phyloP scores from a whole-genome alignment of 805 yeast genomes.

The Lipomyces mesembrius region DNA sequence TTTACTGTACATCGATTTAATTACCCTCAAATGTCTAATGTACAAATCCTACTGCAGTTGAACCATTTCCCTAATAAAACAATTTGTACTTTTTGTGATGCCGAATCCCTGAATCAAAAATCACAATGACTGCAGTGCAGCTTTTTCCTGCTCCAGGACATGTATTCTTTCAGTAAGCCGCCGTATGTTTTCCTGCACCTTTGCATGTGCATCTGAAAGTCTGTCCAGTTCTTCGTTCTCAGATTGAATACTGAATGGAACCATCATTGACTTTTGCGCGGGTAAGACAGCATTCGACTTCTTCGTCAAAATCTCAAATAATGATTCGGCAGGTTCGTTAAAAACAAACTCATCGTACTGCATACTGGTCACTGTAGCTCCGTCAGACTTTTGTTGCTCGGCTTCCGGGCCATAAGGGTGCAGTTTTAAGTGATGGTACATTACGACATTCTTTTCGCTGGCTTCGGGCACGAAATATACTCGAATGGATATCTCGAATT shows the following conservation, averaged over 20 bases:
- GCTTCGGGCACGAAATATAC: constrained; percentile 85
- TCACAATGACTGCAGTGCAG: not conserved
- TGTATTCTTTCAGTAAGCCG: constrained; percentile 49
- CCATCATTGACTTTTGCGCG: constrained; percentile 46
- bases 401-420: constrained; percentile 72
- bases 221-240: constrained; percentile 70
- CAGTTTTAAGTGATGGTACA: constrained; percentile 86
- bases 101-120: too few relatives aligned
- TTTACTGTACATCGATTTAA: not conserved
- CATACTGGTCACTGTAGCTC: constrained; percentile 57
- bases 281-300: constrained; percentile 57
- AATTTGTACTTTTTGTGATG: not conserved
- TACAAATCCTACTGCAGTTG: not conserved
- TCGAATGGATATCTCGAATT: constrained; percentile 88
- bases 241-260: constrained; percentile 54
- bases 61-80: constrained; percentile 1
- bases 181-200: constrained; percentile 54
- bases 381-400: constrained; percentile 44
- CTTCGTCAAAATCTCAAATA: constrained; percentile 75
- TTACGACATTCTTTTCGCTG: constrained; percentile 80
- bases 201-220: constrained; percentile 53
- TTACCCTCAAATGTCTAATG: constrained; percentile 5
- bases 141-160: constrained; percentile 44
- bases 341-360: constrained; percentile 90
- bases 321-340: constrained; percentile 90